Conservation (phyloP, 805 yeast species). For the Metahyphopichia silvanorum region DNA sequence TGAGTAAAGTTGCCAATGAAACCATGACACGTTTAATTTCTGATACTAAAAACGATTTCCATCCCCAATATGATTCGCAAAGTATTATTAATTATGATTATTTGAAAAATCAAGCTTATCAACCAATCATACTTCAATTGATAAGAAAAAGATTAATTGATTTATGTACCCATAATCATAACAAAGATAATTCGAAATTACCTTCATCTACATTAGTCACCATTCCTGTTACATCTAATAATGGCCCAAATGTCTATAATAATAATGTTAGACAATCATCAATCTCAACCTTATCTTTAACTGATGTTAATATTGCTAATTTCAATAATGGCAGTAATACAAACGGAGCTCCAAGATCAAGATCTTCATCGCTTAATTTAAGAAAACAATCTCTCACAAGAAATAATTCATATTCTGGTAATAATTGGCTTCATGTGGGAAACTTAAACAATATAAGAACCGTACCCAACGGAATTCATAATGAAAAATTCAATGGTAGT, state of each 20-base stretch:
- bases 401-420: constrained; percentile 33
- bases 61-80: constrained; percentile 30
- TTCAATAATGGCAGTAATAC: constrained; percentile 14
- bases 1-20: constrained; percentile 41
- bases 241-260: constrained; percentile 6
- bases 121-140: constrained; percentile 39
- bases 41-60: constrained; percentile 10
- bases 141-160: constrained; percentile 40
- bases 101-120: constrained; percentile 26
- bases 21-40: constrained; percentile 26
- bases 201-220: constrained; percentile 24
- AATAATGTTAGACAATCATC: constrained; percentile 31
- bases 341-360: constrained; percentile 21
- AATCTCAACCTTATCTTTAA: constrained; percentile 38
- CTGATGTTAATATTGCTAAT: constrained; percentile 35
- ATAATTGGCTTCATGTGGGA: constrained; percentile 44
- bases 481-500: constrained; percentile 23
- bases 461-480: constrained; percentile 5
- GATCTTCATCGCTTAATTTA: constrained; percentile 34
- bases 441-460: constrained; percentile 33
- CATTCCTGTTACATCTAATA: constrained; percentile 11
- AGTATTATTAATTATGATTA: constrained; percentile 28
- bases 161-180: constrained; percentile 26
- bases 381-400: constrained; percentile 43
- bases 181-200: constrained; percentile 9